Conservation (phyloP, 495 filamentous ascomycete genomes). For the Tuber calosporum region DNA sequence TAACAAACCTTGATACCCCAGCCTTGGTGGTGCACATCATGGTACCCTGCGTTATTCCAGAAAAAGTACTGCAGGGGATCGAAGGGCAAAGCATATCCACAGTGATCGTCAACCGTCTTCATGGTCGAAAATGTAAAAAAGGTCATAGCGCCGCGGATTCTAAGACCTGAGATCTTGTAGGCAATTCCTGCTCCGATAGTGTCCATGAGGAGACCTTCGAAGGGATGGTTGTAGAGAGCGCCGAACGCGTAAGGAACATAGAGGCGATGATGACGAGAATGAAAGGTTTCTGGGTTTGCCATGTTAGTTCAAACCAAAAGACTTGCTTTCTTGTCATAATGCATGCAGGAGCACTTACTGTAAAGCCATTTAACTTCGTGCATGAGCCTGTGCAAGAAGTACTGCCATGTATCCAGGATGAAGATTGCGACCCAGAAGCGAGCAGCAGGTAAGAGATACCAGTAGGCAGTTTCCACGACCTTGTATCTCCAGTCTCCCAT, state of each 20-base stretch:
- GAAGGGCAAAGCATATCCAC: conserved; percentile 89
- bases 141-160: conserved; percentile 66
- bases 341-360: conserved; percentile 53
- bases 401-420: conserved; percentile 90
- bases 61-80: conserved; percentile 87
- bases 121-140: conserved; percentile 80
- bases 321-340: background rate
- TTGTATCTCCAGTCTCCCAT: conserved; percentile 68
- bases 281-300: conserved; percentile 60
- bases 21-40: conserved; percentile 97
- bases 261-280: conserved; percentile 88
- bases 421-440: conserved; percentile 67
- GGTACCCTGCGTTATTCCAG: conserved; percentile 88
- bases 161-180: conserved; percentile 71
- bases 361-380: conserved; percentile 95
- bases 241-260: conserved; percentile 98
- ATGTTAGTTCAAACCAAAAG: background rate
- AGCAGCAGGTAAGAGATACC: conserved; percentile 62
- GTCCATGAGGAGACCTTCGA: conserved; percentile 89
- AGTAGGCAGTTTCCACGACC: conserved; percentile 68
- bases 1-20: conserved; percentile 89
- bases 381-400: conserved; percentile 91
- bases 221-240: conserved; percentile 89
- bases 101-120: conserved; percentile 97
- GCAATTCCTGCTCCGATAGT: conserved; percentile 75